Base-by-base conservation (phyloP, 441 rosid genomes). In the Mallotus repandus region DNA sequence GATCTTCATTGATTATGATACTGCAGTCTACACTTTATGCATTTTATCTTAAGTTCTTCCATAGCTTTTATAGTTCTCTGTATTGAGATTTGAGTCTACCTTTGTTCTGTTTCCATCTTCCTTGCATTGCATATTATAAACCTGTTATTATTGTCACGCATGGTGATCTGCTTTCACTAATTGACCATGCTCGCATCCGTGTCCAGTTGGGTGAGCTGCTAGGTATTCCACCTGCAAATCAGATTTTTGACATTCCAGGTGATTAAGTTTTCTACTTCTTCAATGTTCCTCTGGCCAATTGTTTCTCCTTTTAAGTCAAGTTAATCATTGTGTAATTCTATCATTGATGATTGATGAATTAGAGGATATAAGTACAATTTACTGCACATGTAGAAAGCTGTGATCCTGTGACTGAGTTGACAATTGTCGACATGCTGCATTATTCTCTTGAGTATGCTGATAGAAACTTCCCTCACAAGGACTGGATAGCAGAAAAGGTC, bases 161-260 rank as follows among this genome's bases (percentile, higher is more conserved):
- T 49, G 96, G 98, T 11, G 95, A 94, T 85, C 71, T 90, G 25
- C 91, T 94, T 78, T 87, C 88, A n/a, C 68, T 76, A 12, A 52
- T 80, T 70, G 92, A 89, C 38, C 91, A 93, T 52, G 87, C 84
- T 64, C 87, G 82, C 50, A 69, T 84, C 45, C 84, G 85, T 38
- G 78, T 83, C 62, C 65, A 82, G 77, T 79, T 91, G 66, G 98
- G 98, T 68, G 90, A 88, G 80, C 84, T 90, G 60, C 86, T 91
- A 2, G 89, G 93, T 67, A 79, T 94, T 72, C 89, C 88, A 65
- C 96, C 96, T 8, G 76, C 84, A 25, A 86, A 81, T 78, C 96
- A 94, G 69, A 82, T 89, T 64, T 94, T 91, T 58, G 96, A 94
- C 82, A 88, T 90, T 73, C 88, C 98, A 83, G 96, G 97, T 93